Percentiles rank a stretch among this genome's conserved stretches.
These are phyloP conservation scores for Candida smagusa DNA, from an alignment of 1,139 yeast genomes.

Conservation along the genomic window DNA sequence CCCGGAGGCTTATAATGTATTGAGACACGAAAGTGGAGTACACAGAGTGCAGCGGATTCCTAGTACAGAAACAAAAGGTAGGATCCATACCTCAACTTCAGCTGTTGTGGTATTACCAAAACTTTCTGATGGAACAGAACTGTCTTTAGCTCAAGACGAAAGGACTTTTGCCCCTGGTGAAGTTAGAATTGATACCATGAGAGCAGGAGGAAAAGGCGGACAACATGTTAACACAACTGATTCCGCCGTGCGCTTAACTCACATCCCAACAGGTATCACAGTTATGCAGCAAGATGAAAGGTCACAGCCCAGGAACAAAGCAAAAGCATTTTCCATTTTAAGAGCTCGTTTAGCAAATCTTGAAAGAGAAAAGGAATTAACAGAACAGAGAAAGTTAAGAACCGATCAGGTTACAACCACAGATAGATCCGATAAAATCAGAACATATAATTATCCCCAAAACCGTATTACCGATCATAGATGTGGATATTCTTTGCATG, in stretches of 20 bases:
- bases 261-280: conserved; percentile 84
- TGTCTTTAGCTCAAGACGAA: conserved; percentile 59
- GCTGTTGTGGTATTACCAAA: conserved; percentile 94
- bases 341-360: conserved; percentile 81
- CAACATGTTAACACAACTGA: conserved; percentile 98
- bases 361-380: conserved; percentile 65
- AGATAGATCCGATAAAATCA: conserved; percentile 86
- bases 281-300: conserved; percentile 94
- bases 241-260: conserved; percentile 92
- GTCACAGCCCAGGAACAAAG: conserved; percentile 92
- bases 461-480: conserved; percentile 93
- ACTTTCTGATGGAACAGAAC: conserved; percentile 55
- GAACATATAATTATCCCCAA: conserved; percentile 92
- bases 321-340: conserved; percentile 84
- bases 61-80: conserved; percentile 86
- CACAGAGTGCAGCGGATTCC: conserved; percentile 96
- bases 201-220: conserved; percentile 98
- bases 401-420: conserved; percentile 85
- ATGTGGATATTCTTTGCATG: conserved; percentile 75
- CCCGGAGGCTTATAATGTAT: conserved; percentile 69
- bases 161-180: conserved; percentile 82
- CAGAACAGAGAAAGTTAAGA: conserved; percentile 64
- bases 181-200: conserved; percentile 88
- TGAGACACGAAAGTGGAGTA: conserved; percentile 90
- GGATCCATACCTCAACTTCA: conserved; percentile 94